These are phyloP conservation scores for Trichomonas tenax DNA, from an alignment of 208 protist species.

Conservation along the genomic window DNA sequence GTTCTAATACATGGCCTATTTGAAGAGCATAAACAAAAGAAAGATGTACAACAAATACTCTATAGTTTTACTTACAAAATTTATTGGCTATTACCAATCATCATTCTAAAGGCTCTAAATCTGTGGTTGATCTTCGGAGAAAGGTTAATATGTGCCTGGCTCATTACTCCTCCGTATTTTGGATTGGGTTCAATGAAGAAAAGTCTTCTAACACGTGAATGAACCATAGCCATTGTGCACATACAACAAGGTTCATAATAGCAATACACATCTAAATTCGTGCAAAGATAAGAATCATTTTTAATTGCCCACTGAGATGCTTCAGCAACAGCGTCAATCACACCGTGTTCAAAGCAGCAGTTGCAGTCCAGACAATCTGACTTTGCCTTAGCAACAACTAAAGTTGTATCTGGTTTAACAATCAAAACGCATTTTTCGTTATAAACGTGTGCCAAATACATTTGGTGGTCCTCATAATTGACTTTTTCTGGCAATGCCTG, in stretches of 20 bases:
- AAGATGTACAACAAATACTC: no score
- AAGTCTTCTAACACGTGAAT: constrained; percentile 2
- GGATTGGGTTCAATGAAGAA: background rate
- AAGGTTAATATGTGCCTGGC: background rate
- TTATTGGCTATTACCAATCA: background rate
- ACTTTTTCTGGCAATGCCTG: background rate
- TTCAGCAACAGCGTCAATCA: background rate
- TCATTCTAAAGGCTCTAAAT: background rate
- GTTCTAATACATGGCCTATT: no score
- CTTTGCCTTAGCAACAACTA: background rate
- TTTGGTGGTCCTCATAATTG: background rate
- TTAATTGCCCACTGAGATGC: background rate
- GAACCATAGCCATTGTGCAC: constrained; percentile 23
- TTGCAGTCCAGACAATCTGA: background rate
- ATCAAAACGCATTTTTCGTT: background rate
- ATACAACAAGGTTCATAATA: constrained; percentile 12
- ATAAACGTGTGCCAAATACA: background rate
- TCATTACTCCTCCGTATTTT: background rate
- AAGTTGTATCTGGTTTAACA: background rate
- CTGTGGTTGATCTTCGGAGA: background rate
- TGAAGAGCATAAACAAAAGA: no score
- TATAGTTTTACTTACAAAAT: no score
- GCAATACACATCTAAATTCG: constrained; percentile 2
- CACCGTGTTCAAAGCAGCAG: background rate
- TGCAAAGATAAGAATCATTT: constrained; percentile 16